phyloP scores from a whole-genome alignment of 257 asterid genomes.

The Gynochthodes officinalis region DNA sequence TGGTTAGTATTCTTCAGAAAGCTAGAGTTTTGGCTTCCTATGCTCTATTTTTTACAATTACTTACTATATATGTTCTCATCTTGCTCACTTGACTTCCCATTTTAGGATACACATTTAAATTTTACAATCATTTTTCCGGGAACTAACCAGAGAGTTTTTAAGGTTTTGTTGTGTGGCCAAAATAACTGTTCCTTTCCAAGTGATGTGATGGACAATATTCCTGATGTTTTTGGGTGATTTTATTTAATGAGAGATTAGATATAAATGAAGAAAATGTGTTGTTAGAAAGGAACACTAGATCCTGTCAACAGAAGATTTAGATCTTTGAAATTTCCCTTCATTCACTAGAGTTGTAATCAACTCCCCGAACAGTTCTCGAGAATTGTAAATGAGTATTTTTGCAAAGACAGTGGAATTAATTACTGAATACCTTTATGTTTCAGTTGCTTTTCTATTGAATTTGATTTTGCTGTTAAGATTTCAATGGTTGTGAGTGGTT shows the following conservation, averaged over 20 bases:
- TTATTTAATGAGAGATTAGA: not conserved
- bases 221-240: not conserved
- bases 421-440: not conserved
- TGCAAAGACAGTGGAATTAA: not conserved
- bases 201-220: not conserved
- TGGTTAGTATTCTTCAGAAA: slow-evolving; percentile 47
- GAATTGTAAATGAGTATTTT: not conserved
- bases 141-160: not conserved
- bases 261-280: not conserved
- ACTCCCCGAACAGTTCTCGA: not conserved
- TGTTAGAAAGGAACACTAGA: not conserved
- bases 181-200: not conserved
- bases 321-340: not conserved
- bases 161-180: not conserved
- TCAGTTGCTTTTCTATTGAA: no score
- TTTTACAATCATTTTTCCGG: not conserved
- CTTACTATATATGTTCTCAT: not conserved
- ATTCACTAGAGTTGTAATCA: not conserved
- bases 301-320: not conserved
- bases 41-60: not conserved
- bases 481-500: not conserved
- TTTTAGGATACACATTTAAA: not conserved
- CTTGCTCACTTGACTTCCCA: not conserved
- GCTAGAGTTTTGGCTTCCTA: not conserved
- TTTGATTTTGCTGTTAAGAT: not conserved